Evolutionary conservation across 1,139 yeast species (phyloP), one percentile per base, ranked within the genome.

Genomic region (Hyphopichia burtonii): DNA sequence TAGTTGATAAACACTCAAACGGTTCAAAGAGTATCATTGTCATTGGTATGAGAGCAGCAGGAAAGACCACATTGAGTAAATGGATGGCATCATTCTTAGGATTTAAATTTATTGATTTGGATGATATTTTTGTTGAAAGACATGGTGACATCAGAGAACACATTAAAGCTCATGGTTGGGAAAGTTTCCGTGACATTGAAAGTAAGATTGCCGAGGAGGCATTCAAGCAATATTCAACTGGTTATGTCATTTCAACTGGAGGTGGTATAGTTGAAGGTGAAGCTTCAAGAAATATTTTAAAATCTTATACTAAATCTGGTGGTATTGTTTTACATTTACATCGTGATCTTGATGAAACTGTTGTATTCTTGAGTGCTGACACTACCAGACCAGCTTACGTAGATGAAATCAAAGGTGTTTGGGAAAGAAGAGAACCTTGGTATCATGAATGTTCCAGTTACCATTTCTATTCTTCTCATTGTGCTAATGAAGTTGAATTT

Each of bases 31-130:
- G 90, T 55, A 78, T 93, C 44, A 77, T 93, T 40, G 78, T 93
- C 31, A 86, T 94, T 59, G 99, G 99, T 38, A 94, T 93, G 99
- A 80, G 99, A 61, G 99, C 97, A 27, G 96, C 97, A 27, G 99
- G 99, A 18, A 94, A 94, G 64, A 79, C 95, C 5, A 86, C 96
- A 1, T 74, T 90, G 55, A 86, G 96, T 30, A 75, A 78, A 50
- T 86, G 96, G 86, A 80, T 88, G 54, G 86, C 96, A 4, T 64
- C 78, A 22, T 74, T 78, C 35, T 68, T 89, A 44, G 93, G 90
- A 11, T 83, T 86, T 68, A 74, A 80, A 44, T 76, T 86, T 44
- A 61, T 89, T 35, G 99, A 94, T 57, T 68, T 91, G 50, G 99
- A 94, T 61, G 71, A 74, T 18, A 73, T 76, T 36, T 77, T 93